Base-by-base conservation (phyloP, 139 green algal genomes). In the Mesostigma viride region DNA sequence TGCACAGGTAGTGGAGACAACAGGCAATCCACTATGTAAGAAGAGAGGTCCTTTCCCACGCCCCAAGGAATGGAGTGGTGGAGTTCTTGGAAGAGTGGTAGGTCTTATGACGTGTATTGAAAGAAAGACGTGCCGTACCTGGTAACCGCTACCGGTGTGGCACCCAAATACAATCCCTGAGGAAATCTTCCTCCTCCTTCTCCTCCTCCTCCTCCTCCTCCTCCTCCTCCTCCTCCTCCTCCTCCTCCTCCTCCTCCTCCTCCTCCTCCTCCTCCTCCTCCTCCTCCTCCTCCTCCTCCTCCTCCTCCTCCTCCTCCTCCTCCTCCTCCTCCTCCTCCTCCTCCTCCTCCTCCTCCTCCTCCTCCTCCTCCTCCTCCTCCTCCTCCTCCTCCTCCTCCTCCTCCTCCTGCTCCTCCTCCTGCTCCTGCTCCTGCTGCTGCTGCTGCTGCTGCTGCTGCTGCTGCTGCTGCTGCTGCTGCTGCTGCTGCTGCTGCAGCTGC, bases 351-450 rank as follows among this genome's bases (percentile, higher is more conserved):
- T 22, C 22, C 45, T 22, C 22, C 45, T 22, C 22, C 45, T 22
- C 45, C 22, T 22, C 45, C 22, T 22, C 45, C 22, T 22, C 22
- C 22, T 22, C 45, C 22, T 22, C 45, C 22, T 56, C 22, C 45
- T 56, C 45, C 22, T 56, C 45, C 22, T 56, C 45, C 45, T 56
- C 45, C 45, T 56, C 45, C 45, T 56, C 45, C 45, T 56, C 45
- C 45, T 56, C 45, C 45, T 56, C 45, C 45, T 56, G 22, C 45
- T 56, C 45, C 45, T 56, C 22, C 45, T 56, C 45, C 45, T 56
- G 22, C 45, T 56, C 45, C 45, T 56, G 22, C 45, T 56, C 45
- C 22, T 56, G n/a, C n/a, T n/a, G n/a, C n/a, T n/a, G n/a, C n/a
- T n/a, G n/a, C n/a, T n/a, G n/a, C n/a, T n/a, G n/a, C n/a, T n/a